These are phyloP conservation scores for Leishmania tarentolae DNA, from an alignment of 208 protist genomes.

Conservation along the genomic window DNA sequence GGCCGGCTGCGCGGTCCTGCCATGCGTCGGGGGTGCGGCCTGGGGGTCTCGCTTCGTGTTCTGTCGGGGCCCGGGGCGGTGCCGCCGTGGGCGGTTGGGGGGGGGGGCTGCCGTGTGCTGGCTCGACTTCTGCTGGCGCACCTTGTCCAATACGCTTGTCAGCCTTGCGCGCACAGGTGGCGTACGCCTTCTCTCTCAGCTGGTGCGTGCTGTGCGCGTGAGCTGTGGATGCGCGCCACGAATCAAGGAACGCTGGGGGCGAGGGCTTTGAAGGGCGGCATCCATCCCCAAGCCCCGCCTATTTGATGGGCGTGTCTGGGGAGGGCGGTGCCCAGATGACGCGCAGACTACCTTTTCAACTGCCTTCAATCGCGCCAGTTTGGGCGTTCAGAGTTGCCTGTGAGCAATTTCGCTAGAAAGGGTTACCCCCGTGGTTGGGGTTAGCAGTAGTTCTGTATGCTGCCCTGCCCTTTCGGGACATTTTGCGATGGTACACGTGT, in stretches of 20 bases:
- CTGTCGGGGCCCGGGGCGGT: too few relatives aligned
- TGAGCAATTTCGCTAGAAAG: neutral
- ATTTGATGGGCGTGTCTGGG: neutral
- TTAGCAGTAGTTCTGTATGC: neutral
- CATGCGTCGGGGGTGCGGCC: too few relatives aligned
- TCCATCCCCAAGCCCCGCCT: neutral
- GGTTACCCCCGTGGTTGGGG: neutral
- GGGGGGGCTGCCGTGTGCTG: too few relatives aligned
- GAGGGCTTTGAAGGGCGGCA: neutral
- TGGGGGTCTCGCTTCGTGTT: too few relatives aligned
- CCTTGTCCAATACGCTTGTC: neutral
- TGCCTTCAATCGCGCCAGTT: neutral
- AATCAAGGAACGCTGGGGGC: neutral
- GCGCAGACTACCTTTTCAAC: neutral
- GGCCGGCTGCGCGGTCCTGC: too few relatives aligned
- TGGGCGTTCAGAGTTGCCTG: neutral
- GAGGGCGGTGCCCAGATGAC: neutral
- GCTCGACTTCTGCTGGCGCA: neutral
- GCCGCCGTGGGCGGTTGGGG: too few relatives aligned
- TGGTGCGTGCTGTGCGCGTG: neutral
- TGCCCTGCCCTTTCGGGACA: neutral
- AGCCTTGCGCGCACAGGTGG: neutral
- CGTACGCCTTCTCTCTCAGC: neutral
- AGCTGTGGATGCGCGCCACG: too few relatives aligned
- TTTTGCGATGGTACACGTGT: neutral